A percentile compares a stretch with the other conserved stretches of the same genome.
Conservation (phyloP, 2,329 filamentous ascomycete species). For the Colletotrichum tropicale region DNA sequence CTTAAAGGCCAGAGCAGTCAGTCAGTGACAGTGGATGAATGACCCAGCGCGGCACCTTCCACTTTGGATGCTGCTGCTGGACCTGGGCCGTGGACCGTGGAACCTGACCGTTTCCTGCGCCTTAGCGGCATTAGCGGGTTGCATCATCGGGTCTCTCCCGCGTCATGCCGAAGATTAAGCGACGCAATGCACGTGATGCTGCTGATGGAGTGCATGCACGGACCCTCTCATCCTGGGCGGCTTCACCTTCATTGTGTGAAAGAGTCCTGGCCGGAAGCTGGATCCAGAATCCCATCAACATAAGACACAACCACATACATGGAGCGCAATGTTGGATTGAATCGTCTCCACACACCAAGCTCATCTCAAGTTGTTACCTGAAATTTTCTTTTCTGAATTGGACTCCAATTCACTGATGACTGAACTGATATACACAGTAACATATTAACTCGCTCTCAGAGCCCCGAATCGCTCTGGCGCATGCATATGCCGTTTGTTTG, state of each 20-base stretch:
- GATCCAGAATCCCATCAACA: neutral
- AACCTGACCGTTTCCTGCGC: constrained; percentile 28
- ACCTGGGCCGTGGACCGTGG: neutral
- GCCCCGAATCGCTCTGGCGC: neutral
- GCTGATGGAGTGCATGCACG: neutral
- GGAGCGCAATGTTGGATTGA: neutral
- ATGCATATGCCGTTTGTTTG: constrained; percentile 3
- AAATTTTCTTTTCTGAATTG: neutral
- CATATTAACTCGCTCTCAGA: constrained; percentile 3
- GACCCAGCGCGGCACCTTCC: constrained; percentile 17
- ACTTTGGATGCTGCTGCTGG: constrained; percentile 1
- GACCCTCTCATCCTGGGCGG: neutral
- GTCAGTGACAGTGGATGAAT: neutral
- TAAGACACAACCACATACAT: neutral
- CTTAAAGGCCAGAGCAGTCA: neutral
- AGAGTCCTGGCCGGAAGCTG: neutral
- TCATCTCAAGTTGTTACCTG: neutral
- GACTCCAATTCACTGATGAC: neutral
- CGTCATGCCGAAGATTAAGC: constrained; percentile 32
- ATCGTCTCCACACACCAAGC: neutral
- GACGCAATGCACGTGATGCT: constrained; percentile 32
- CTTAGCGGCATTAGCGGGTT: constrained; percentile 24
- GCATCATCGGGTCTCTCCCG: constrained; percentile 12
- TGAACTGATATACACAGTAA: constrained; percentile 11
- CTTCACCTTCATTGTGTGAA: neutral